Conservation (phyloP, 352 stramenopile genomes). For the Thalassiosira sp. region DNA sequence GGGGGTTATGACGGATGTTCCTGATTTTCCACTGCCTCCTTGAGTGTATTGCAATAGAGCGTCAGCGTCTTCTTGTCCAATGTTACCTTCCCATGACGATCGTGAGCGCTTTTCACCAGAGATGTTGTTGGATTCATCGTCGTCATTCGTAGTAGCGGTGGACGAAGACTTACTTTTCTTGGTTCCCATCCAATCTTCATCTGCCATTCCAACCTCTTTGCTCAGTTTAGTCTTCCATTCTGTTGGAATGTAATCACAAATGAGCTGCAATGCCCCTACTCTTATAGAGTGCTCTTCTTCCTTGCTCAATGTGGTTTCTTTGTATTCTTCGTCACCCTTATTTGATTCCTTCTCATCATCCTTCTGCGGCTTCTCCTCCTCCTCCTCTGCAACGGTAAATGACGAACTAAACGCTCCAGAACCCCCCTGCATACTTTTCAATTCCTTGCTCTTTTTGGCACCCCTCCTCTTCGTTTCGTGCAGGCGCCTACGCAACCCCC, state of each 20-base stretch:
- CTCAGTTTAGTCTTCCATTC: conserved; percentile 57
- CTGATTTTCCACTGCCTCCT: conserved; percentile 12
- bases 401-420: conserved; percentile 48
- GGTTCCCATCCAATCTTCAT: conserved; percentile 47
- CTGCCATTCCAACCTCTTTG: conserved; percentile 35
- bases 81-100: conserved; percentile 41
- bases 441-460: conserved; percentile 7
- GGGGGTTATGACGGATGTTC: conserved; percentile 20
- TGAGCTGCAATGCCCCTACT: conserved; percentile 59
- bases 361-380: conserved; percentile 7
- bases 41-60: conserved; percentile 35
- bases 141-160: neutral
- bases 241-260: conserved; percentile 67
- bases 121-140: neutral
- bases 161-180: conserved; percentile 23
- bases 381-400: conserved; percentile 41
- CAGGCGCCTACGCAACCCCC: conserved; percentile 14
- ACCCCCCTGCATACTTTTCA: conserved; percentile 8
- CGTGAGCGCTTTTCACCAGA: conserved; percentile 29
- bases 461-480: conserved; percentile 28
- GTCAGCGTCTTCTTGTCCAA: conserved; percentile 55
- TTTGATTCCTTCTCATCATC: conserved; percentile 24
- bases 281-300: conserved; percentile 37
- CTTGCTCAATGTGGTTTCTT: conserved; percentile 15
- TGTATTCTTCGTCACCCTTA: conserved; percentile 10